These are phyloP conservation scores for Blastomyces parvus DNA, from an alignment of 2,329 filamentous ascomycete genomes.

Conservation along the genomic window DNA sequence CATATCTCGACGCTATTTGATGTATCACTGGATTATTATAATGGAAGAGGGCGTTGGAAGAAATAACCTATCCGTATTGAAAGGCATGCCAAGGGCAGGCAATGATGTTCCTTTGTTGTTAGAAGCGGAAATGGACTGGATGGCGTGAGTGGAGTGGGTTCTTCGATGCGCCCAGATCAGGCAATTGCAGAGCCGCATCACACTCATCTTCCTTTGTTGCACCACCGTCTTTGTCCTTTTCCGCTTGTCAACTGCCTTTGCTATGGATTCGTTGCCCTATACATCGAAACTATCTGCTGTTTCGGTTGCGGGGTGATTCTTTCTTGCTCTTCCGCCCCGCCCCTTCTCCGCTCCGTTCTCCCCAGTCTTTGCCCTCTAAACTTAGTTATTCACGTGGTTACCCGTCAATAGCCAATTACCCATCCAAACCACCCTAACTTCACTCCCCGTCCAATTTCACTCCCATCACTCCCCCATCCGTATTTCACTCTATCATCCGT, in stretches of 20 bases:
- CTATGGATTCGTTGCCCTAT: not conserved
- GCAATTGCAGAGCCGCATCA: slow-evolving; percentile 6
- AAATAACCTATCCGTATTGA: not conserved
- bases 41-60: not conserved
- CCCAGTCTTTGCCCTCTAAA: not conserved
- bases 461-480: not conserved
- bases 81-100: not conserved
- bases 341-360: not conserved
- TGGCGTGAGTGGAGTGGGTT: not conserved
- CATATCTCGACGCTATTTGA: not conserved
- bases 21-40: not conserved
- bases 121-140: not conserved
- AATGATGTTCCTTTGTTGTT: not conserved
- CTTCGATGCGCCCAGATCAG: not conserved
- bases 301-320: not conserved
- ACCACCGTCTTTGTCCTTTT: not conserved
- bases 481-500: not conserved
- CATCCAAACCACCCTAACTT: not conserved
- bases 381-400: not conserved
- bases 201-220: not conserved
- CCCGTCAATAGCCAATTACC: not conserved
- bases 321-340: not conserved
- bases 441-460: not conserved
- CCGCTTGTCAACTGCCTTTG: not conserved
- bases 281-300: not conserved